phyloP scores from a whole-genome alignment of 768 basidiomycete species.

The Phanerodontia chrysosporium region DNA sequence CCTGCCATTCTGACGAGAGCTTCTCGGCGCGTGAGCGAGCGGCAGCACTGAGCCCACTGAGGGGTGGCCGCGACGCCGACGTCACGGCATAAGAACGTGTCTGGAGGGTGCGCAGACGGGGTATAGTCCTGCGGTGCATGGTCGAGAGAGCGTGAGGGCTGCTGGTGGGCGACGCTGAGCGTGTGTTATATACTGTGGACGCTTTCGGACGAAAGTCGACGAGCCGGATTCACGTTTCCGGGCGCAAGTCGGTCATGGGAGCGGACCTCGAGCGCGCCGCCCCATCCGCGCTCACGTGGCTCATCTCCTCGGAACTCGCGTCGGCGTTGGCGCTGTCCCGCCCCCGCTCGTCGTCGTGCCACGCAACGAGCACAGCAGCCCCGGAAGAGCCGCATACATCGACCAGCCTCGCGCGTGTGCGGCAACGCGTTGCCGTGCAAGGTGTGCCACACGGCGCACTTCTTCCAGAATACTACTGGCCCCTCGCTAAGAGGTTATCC shows the following conservation, averaged over 20 bases:
- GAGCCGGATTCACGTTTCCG: background rate
- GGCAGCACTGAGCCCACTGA: conserved; percentile 45
- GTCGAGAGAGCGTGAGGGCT: background rate
- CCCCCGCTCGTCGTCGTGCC: background rate
- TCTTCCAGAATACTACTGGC: background rate
- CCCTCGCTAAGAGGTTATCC: background rate
- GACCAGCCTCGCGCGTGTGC: background rate
- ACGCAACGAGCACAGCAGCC: background rate
- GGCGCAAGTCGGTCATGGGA: background rate
- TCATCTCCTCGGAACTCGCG: background rate
- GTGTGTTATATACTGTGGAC: background rate
- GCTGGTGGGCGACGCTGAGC: no score
- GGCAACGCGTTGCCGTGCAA: background rate
- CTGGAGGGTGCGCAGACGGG: conserved; percentile 12
- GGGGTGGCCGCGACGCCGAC: conserved; percentile 23
- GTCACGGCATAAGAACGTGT: conserved; percentile 24
- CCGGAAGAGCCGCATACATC: background rate
- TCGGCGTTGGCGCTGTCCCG: background rate
- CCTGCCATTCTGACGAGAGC: conserved; percentile 76
- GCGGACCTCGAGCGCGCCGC: background rate
- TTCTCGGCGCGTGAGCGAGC: conserved; percentile 63
- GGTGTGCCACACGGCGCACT: background rate
- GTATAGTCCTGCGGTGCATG: background rate
- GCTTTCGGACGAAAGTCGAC: background rate
- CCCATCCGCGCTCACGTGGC: conserved; percentile 3